phyloP scores from a whole-genome alignment of 192 early-diverging fungal genomes.

The Backusella tuberculispora region DNA sequence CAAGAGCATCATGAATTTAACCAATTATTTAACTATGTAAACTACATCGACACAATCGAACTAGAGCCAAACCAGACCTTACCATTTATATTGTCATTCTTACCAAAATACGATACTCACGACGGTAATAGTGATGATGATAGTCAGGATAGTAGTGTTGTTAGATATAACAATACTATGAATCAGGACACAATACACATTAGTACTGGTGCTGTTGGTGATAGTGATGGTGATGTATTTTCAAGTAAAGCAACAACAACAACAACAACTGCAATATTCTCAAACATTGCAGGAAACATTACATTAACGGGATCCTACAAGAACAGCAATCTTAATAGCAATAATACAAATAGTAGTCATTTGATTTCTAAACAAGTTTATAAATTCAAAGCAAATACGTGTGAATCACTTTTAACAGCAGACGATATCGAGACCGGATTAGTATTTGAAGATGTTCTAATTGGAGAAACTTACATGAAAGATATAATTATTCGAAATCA shows the following conservation, averaged over 20 bases:
- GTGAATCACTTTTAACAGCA: constrained; percentile 86
- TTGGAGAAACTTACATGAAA: constrained; percentile 85
- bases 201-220: too few relatives aligned
- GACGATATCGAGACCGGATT: constrained; percentile 91
- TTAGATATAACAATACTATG: too few relatives aligned
- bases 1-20: constrained; percentile 66
- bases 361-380: not conserved
- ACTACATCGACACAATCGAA: constrained; percentile 70
- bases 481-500: constrained; percentile 88
- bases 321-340: constrained; percentile 54
- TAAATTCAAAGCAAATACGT: constrained; percentile 81
- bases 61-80: constrained; percentile 68
- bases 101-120: constrained; percentile 53
- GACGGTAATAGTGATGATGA: constrained; percentile 37
- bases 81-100: constrained; percentile 79
- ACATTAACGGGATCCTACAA: not conserved
- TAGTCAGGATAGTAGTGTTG: constrained; percentile 1
- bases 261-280: not conserved
- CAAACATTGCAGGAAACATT: constrained; percentile 1
- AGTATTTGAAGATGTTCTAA: constrained; percentile 91
- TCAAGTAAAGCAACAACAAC: not conserved
- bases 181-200: too few relatives aligned
- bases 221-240: too few relatives aligned
- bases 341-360: constrained; percentile 55
- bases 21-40: constrained; percentile 93